A percentile compares a stretch with the other conserved stretches of the same genome.
phyloP scores from a whole-genome alignment of 2,329 filamentous ascomycete genomes.

The Aspergillus piperis region DNA sequence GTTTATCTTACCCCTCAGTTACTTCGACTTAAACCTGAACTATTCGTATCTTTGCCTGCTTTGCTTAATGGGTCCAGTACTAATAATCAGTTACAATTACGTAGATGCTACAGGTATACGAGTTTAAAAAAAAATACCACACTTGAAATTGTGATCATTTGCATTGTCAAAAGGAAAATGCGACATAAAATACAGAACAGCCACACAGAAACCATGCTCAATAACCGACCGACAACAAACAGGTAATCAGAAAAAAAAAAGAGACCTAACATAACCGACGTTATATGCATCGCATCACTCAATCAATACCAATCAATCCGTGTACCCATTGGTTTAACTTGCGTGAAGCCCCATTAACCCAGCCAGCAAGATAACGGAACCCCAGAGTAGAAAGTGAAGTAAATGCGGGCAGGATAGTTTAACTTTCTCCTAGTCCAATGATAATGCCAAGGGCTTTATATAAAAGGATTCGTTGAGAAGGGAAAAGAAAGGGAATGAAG shows the following conservation, averaged over 20 bases:
- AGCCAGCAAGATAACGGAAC: neutral
- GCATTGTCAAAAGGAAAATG: neutral
- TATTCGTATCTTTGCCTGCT: too few relatives aligned
- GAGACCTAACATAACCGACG: neutral
- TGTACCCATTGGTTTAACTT: slow-evolving; percentile 1
- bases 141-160: neutral
- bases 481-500: slow-evolving; percentile 8
- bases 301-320: slow-evolving; percentile 5
- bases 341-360: neutral
- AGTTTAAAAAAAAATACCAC: neutral
- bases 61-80: too few relatives aligned
- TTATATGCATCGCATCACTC: slow-evolving; percentile 7
- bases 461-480: slow-evolving; percentile 1
- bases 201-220: neutral
- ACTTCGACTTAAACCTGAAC: too few relatives aligned
- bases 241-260: neutral
- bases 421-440: neutral
- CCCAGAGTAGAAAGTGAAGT: neutral
- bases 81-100: too few relatives aligned
- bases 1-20: too few relatives aligned
- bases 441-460: slow-evolving; percentile 5
- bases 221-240: neutral
- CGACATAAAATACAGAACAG: neutral
- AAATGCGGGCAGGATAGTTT: neutral
- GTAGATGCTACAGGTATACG: neutral